Conservation (phyloP, 345 rosid genomes). For the Leavenworthia alabamica region DNA sequence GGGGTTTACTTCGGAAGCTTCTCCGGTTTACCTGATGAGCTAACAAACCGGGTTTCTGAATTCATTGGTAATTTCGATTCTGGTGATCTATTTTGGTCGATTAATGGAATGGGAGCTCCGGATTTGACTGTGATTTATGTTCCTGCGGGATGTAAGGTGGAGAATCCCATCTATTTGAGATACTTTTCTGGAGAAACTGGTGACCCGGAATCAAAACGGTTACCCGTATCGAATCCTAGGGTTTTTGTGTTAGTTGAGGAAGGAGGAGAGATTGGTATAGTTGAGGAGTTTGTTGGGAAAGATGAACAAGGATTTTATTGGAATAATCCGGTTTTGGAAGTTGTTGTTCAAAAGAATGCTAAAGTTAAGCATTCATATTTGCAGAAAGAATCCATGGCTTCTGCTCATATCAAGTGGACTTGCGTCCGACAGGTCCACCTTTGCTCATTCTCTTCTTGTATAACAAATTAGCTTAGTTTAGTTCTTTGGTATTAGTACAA, state of each 20-base stretch:
- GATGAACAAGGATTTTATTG: slow-evolving; percentile 57
- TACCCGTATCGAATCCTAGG: slow-evolving; percentile 87
- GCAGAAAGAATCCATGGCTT: slow-evolving; percentile 64
- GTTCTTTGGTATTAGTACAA: slow-evolving; percentile 2
- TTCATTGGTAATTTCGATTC: slow-evolving; percentile 48
- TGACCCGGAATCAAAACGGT: slow-evolving; percentile 43
- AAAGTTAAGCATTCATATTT: slow-evolving; percentile 72
- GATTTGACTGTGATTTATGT: slow-evolving; percentile 79
- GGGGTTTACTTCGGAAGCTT: slow-evolving; percentile 78
- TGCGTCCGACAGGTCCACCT: slow-evolving; percentile 58
- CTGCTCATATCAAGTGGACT: slow-evolving; percentile 93
- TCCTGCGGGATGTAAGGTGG: slow-evolving; percentile 67
- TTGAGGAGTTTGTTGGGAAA: slow-evolving; percentile 63
- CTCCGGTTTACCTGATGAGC: slow-evolving; percentile 35
- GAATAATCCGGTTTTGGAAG: slow-evolving; percentile 76
- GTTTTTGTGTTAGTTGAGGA: slow-evolving; percentile 71
- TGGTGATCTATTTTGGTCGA: slow-evolving; percentile 86
- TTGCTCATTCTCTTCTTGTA: neutral
- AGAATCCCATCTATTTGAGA: slow-evolving; percentile 58
- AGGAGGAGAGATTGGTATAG: slow-evolving; percentile 69
- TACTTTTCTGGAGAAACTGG: slow-evolving; percentile 62
- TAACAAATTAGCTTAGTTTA: neutral
- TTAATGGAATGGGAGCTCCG: slow-evolving; percentile 85
- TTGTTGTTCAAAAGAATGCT: slow-evolving; percentile 52
- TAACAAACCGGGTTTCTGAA: slow-evolving; percentile 42